These are phyloP conservation scores for Pulveroboletus sp. DNA, from an alignment of 768 basidiomycete genomes.

Conservation along the genomic window DNA sequence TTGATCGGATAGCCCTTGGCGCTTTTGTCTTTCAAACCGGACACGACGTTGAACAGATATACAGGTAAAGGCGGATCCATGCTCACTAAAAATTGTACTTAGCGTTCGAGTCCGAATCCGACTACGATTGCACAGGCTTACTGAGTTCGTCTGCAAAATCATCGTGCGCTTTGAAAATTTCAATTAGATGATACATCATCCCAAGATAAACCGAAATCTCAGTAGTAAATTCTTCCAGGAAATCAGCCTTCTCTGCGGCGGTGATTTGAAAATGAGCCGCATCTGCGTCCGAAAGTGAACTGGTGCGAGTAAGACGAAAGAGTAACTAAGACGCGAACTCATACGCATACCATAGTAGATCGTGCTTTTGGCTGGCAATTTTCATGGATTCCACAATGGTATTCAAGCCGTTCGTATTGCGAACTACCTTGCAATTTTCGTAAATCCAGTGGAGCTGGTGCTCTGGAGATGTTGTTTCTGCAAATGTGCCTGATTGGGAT, in stretches of 20 bases:
- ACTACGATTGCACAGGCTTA: conserved; percentile 40
- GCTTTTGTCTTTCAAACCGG: conserved; percentile 86
- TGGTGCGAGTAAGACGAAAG: conserved; percentile 29
- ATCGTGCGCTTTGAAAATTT: conserved; percentile 90
- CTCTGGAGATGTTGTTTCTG: conserved; percentile 87
- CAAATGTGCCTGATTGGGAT: conserved; percentile 68
- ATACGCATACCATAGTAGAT: conserved; percentile 63
- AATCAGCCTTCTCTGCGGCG: conserved; percentile 66
- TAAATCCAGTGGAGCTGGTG: conserved; percentile 96
- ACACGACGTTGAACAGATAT: conserved; percentile 88
- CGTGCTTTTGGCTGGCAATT: conserved; percentile 85
- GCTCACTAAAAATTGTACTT: conserved; percentile 63
- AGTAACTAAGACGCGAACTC: background rate
- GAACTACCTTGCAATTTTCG: conserved; percentile 86
- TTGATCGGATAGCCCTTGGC: conserved; percentile 97
- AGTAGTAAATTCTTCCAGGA: conserved; percentile 86
- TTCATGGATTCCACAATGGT: conserved; percentile 86
- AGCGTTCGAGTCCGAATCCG: background rate
- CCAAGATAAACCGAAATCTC: conserved; percentile 93
- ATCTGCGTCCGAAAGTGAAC: conserved; percentile 74
- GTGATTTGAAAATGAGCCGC: conserved; percentile 70
- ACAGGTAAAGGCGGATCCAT: conserved; percentile 93
- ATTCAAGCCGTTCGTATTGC: conserved; percentile 78
- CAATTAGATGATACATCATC: conserved; percentile 93
- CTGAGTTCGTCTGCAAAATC: conserved; percentile 96